phyloP scores from a whole-genome alignment of 345 rosid species.

The Brassica incana region DNA sequence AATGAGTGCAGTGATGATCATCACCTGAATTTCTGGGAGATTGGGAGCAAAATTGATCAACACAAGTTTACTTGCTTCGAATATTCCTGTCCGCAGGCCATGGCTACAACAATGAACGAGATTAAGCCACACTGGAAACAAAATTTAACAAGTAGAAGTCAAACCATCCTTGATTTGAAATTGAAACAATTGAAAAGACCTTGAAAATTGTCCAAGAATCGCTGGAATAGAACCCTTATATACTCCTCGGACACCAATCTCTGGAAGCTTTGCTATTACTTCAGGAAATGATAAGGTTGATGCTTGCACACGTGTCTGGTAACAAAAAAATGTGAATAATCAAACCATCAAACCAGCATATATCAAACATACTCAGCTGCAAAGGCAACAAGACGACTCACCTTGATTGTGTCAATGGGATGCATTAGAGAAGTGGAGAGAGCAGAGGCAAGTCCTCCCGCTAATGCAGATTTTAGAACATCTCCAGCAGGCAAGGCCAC shows the following conservation, averaged over 20 bases:
- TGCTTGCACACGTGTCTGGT: slow-evolving; percentile 95
- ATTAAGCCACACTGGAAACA: slow-evolving; percentile 8
- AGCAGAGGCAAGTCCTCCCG: slow-evolving; percentile 96
- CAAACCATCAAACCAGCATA: slow-evolving; percentile 18
- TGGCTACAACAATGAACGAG: slow-evolving; percentile 54
- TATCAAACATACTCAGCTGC: slow-evolving; percentile 3
- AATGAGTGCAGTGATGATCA: slow-evolving; percentile 8
- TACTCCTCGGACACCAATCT: slow-evolving; percentile 80
- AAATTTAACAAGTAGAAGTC: not conserved
- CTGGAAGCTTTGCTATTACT: slow-evolving; percentile 84
- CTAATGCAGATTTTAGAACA: slow-evolving; percentile 92
- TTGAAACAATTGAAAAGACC: slow-evolving; percentile 45
- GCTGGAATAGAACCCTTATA: slow-evolving; percentile 98
- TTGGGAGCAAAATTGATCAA: slow-evolving; percentile 86
- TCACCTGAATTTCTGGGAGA: slow-evolving; percentile 88
- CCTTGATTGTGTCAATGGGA: slow-evolving; percentile 94
- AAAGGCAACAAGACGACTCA: slow-evolving; percentile 22
- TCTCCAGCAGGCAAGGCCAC: slow-evolving; percentile 84
- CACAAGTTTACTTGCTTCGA: slow-evolving; percentile 85
- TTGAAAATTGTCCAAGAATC: slow-evolving; percentile 92
- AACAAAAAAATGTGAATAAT: slow-evolving; percentile 16
- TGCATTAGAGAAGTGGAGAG: slow-evolving; percentile 84
- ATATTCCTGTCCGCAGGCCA: slow-evolving; percentile 94
- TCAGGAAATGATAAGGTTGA: slow-evolving; percentile 83
- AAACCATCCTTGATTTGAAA: slow-evolving; percentile 7